phyloP scores from a whole-genome alignment of 805 yeast genomes.

The Schizosaccharomyces pombe region DNA sequence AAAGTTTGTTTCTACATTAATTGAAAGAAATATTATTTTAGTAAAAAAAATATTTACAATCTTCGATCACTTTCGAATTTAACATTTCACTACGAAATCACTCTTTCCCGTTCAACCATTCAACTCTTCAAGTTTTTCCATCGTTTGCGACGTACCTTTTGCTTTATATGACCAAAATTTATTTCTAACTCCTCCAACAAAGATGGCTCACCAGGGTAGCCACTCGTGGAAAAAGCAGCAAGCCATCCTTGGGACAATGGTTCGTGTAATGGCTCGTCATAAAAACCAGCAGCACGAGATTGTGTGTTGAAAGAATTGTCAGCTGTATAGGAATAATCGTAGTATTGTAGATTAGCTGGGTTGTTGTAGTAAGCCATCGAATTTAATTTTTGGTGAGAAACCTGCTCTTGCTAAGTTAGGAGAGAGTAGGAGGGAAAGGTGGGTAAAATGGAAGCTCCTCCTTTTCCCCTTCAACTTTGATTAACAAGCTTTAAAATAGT shows the following conservation, averaged over 20 bases:
- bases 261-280: conserved; percentile 26
- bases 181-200: conserved; percentile 71
- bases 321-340: neutral
- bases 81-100: too few species aligned
- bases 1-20: too few species aligned
- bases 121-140: neutral
- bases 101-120: too few species aligned
- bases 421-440: too few species aligned
- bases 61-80: too few species aligned
- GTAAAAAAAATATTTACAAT: too few species aligned
- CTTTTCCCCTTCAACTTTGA: too few species aligned
- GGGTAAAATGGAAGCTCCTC: too few species aligned
- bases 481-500: too few species aligned
- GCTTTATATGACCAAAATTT: conserved; percentile 65
- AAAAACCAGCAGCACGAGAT: conserved; percentile 16
- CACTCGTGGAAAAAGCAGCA: conserved; percentile 81
- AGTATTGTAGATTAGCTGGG: neutral
- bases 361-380: conserved; percentile 1
- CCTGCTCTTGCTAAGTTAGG: too few species aligned
- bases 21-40: too few species aligned
- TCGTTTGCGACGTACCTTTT: conserved; percentile 20
- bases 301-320: neutral
- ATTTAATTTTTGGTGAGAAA: neutral
- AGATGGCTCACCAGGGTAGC: conserved; percentile 90
- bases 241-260: conserved; percentile 31